Evolutionary conservation across 75 land plant species (phyloP).

Genomic region (Adiantum capillusveneris): DNA sequence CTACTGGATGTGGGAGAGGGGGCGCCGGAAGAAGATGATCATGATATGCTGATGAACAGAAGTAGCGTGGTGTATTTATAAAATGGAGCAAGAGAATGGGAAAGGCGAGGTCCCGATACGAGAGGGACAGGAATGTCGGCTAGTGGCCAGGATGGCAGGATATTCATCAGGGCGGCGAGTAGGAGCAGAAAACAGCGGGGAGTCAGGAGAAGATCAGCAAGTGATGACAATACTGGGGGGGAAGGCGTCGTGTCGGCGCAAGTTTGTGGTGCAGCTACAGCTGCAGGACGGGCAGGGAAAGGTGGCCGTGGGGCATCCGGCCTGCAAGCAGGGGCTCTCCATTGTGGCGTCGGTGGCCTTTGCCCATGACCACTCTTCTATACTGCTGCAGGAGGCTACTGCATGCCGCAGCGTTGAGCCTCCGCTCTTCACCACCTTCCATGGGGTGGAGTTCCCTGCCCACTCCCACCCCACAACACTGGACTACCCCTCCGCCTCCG

Average conservation of each 20-base stretch:
- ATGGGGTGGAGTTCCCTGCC: slow-evolving; percentile 38
- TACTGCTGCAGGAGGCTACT: not conserved
- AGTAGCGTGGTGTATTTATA: too few relatives aligned
- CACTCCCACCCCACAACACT: slow-evolving; percentile 24
- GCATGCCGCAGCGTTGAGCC: slow-evolving; percentile 12
- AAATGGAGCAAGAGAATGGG: too few relatives aligned
- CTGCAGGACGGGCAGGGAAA: slow-evolving; percentile 25
- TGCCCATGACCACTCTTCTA: slow-evolving; percentile 31
- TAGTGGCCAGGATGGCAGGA: too few relatives aligned
- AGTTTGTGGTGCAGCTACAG: slow-evolving; percentile 32
- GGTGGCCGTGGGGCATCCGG: slow-evolving; percentile 18
- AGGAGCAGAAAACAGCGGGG: too few relatives aligned
- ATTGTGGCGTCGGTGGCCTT: slow-evolving; percentile 33
- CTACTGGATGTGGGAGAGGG: too few relatives aligned
- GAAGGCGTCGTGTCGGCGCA: slow-evolving; percentile 31
- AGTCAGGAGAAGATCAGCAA: too few relatives aligned
- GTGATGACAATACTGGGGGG: slow-evolving; percentile 23
- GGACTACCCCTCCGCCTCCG: slow-evolving; percentile 21
- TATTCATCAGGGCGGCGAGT: too few relatives aligned
- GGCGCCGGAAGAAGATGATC: too few relatives aligned
- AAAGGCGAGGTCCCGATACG: too few relatives aligned
- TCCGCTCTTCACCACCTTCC: slow-evolving; percentile 32
- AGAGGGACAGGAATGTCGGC: too few relatives aligned
- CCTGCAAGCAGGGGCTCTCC: too few relatives aligned
- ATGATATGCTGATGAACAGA: too few relatives aligned